A percentile compares a stretch with the other conserved stretches of the same genome.
phyloP scores from a whole-genome alignment of 2,329 filamentous ascomycete genomes.

The Talaromyces sp. region DNA sequence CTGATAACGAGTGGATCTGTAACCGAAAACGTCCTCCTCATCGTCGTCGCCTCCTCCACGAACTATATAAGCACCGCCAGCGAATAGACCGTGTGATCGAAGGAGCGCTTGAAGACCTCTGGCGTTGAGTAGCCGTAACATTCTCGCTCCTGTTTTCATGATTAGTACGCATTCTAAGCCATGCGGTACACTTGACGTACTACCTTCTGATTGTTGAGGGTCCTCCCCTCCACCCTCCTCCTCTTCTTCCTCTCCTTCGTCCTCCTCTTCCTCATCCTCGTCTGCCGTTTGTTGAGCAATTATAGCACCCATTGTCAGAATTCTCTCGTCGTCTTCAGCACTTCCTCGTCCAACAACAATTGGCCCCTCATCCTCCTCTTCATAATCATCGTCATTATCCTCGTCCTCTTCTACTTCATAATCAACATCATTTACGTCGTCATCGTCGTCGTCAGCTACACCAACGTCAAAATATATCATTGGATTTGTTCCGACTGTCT shows the following conservation, averaged over 20 bases:
- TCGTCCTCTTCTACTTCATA: conserved; percentile 34
- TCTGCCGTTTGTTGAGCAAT: not conserved
- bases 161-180: conserved; percentile 3
- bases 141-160: conserved; percentile 36
- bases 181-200: not conserved
- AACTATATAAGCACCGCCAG: conserved; percentile 13
- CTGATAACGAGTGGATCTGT: conserved; percentile 9
- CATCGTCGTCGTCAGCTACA: conserved; percentile 36
- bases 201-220: conserved; percentile 16
- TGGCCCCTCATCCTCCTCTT: conserved; percentile 5
- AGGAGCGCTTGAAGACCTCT: conserved; percentile 54
- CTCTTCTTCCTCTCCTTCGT: not conserved
- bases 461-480: conserved; percentile 34
- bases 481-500: conserved; percentile 38
- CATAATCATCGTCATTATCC: conserved; percentile 26
- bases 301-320: not conserved
- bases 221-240: conserved; percentile 15
- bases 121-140: conserved; percentile 54
- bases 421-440: conserved; percentile 29
- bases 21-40: conserved; percentile 16
- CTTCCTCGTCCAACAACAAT: not conserved
- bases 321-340: not conserved
- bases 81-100: conserved; percentile 31
- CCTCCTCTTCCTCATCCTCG: conserved; percentile 24
- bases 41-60: conserved; percentile 32